Base-by-base conservation (phyloP, 2,329 filamentous ascomycete species). In the Botrytis aclada region DNA sequence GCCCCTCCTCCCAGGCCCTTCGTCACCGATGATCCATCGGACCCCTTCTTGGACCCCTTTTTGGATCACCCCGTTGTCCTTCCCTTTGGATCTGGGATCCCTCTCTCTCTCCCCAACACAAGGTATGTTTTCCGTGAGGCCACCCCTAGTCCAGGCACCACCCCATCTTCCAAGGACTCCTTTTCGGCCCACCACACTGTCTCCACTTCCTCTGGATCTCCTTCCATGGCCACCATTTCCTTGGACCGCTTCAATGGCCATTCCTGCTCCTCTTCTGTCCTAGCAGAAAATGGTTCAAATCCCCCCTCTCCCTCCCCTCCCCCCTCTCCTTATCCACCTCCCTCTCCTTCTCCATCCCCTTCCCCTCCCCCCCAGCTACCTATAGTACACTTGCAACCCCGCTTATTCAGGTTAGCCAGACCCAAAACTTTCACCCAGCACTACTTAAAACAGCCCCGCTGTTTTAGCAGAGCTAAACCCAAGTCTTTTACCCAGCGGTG, bases 321-420 rank as follows among this genome's bases (percentile, higher is more conserved):
- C 1, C 45, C 45, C 3, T 47, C 45, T 14, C 45, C 45, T 12
- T 25, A 9, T 25, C 45, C 25, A 5, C 10, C 25, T 1, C 45
- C 45, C 10, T 25, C 20, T 10, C 45, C 22, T 9, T 51, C 47
- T 6, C 41, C 41, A 18, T 4, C 3, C 2, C 12, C 39, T 47
- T 14, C 25, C 6, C 7, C n/a, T 29, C 2, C 3, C 6, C 2
- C 6, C 32, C 32, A 37, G 64, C 43, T 29, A 20, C 45, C 65
- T 41, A 10, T 67, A 56, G 47, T 67, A 67, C 29, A 67, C 65
- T 9, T 32, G 47, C 65, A 67, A n/a, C 51, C n/a, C 25, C 47
- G 32, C 45, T 67, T 67, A 10, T 67, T 56, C 47, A 67, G 47
- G 10, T 5, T 9, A 9, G 65, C 47, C 4, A 56, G 29, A 56